Evolutionary conservation across 495 filamentous ascomycete genomes (phyloP), one percentile per base, ranked within the genome.

Genomic region (Aspergillus wentii): DNA sequence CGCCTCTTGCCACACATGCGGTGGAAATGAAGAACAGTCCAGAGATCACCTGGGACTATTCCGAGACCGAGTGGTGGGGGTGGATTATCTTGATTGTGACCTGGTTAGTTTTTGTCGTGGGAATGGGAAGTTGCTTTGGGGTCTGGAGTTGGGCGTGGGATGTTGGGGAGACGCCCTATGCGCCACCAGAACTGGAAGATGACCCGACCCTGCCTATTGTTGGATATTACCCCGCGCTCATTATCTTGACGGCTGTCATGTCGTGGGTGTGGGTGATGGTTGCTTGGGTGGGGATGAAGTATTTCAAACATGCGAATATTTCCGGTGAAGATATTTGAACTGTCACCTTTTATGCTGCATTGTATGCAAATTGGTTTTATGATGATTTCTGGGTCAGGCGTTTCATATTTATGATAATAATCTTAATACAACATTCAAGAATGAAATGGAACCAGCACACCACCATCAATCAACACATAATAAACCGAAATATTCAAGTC

Each of bases 91-190:
- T 97, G 17, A 61, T 83, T 22, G 80, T 83, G 35, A 98, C 92
- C 1, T 98, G 92, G 92, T 58, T 90, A 17, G 88, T 95, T 17
- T 95, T 97, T 55, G 87, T 96, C 19, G 78, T 89, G 1, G 92
- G 92, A 17, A 96, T 97, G 82, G 92, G 92, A 19, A 89, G 83
- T 26, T 95, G 89, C 55, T 74, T 95, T 11, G 92, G 82, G n/a
- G 81, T 96, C n/a, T 98, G 92, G 92, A 92, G 81, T 58, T 98
- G 92, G 92, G 91, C 92, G 1, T 97, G 92, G 92, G 92, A 96
- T 67, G 91, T 96, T 5, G 90, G 88, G n/a, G 88, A 88, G 56
- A 95, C 88, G 13, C 89, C 89, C 0, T 90, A 94, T 56, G 90
- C 89, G 37, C 90, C 92, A 23, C 86, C 88, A 5, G 90, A 95